Conservation (phyloP, 176 grass and related monocot genomes). For the Oryza brachyantha region DNA sequence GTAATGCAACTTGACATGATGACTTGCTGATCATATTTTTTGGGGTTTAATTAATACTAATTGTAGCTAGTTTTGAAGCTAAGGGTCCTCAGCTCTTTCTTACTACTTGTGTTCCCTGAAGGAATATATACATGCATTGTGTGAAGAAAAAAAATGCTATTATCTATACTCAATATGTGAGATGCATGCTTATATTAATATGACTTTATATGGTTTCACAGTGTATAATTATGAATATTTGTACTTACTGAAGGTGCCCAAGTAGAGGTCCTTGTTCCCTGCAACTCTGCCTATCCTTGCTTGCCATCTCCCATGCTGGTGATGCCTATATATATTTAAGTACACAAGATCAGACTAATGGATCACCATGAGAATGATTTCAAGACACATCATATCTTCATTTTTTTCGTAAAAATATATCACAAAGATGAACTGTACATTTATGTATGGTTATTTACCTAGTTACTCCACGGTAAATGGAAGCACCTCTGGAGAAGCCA, state of each 20-base stretch:
- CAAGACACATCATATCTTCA: neutral
- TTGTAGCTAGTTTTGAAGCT: neutral
- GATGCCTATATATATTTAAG: constrained; percentile 55
- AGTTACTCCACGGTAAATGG: constrained; percentile 84
- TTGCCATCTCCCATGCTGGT: constrained; percentile 91
- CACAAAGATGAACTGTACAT: neutral
- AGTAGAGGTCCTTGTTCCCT: constrained; percentile 87
- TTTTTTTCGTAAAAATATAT: neutral
- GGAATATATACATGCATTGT: neutral
- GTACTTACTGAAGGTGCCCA: constrained; percentile 76
- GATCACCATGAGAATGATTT: neutral
- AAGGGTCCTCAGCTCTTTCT: neutral
- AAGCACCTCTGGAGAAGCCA: constrained; percentile 80
- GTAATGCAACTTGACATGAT: constrained; percentile 39
- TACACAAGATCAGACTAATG: neutral
- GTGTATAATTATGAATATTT: neutral
- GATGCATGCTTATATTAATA: neutral
- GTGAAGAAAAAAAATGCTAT: neutral
- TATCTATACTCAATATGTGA: neutral
- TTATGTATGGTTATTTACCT: constrained; percentile 41
- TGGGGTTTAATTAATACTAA: neutral
- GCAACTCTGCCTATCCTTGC: constrained; percentile 83
- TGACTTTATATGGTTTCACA: neutral
- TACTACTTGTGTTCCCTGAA: neutral
- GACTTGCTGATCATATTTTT: constrained; percentile 28